Base-by-base conservation (phyloP, 2,329 filamentous ascomycete genomes). In the Aspergillus caelatus region DNA sequence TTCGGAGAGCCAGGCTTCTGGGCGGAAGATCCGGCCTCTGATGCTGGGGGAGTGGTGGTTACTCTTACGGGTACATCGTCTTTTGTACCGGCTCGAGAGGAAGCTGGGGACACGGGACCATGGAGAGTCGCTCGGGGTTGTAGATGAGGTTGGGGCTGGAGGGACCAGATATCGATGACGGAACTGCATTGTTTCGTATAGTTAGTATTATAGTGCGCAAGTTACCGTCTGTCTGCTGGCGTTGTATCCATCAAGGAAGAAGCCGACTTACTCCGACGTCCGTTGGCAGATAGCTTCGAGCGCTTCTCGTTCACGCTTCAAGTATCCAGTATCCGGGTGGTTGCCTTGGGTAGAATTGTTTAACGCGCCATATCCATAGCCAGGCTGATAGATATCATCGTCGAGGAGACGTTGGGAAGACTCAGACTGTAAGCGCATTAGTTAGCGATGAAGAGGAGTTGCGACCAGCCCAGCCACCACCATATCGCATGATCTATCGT, bases 241-340 rank as follows among this genome's bases (percentile, higher is more conserved):
- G 14, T 36, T 19, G 19, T 16, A 32, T 36, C 21, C 26, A 54
- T 5, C 48, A 34, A 43, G 26, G 26, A 46, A 14, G 45, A 52
- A 12, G 21, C 23, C 32, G 43, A 71, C 77, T 74, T 65, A 82
- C 80, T 82, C 80, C n/a, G 80, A 82, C 59, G 80, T 77, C 55
- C 77, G 74, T 66, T 82, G 80, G 67, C 80, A 81, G 65, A 82
- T 82, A 5, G 78, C 77, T 64, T 82, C 79, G 46, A 82, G 68
- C 9, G 79, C 80, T 68, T 82, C 80, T 48, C 79, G 71, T 65
- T 82, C 80, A 41, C 78, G 78, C 64, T 77, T 79, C 64, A 79
- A 65, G 61, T 77, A 76, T 65, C 81, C 78, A 7, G 78, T 73
- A 68, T 82, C 79, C 4, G 78, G 75, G 34, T 80, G 76, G 60